A percentile compares a stretch with the other conserved stretches of the same genome.
These are phyloP conservation scores for Pisolithus albus DNA, from an alignment of 768 basidiomycete species.

Conservation along the genomic window DNA sequence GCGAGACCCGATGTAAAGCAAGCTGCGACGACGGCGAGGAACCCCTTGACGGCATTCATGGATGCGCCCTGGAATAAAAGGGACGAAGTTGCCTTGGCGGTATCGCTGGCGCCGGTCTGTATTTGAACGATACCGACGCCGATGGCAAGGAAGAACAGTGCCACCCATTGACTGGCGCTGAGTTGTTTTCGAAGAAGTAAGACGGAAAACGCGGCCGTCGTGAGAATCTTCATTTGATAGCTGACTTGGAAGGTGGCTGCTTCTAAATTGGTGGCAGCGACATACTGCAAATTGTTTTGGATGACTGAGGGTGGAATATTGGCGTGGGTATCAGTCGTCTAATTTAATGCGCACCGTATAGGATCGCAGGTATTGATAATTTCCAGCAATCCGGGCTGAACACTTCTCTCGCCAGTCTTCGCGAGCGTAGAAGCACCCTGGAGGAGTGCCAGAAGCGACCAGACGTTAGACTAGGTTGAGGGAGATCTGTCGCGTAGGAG, in stretches of 20 bases:
- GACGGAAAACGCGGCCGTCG: conserved; percentile 86
- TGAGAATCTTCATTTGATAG: conserved; percentile 97
- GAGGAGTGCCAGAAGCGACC: conserved; percentile 33
- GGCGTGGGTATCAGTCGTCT: background rate
- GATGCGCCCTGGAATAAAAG: conserved; percentile 36
- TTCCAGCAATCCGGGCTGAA: conserved; percentile 96
- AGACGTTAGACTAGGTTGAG: conserved; percentile 24
- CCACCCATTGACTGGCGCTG: conserved; percentile 71
- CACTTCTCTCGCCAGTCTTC: conserved; percentile 57
- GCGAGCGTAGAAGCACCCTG: conserved; percentile 40
- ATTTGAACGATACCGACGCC: conserved; percentile 90
- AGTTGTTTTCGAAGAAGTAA: conserved; percentile 73
- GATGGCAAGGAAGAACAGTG: conserved; percentile 76
- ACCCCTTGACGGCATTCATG: conserved; percentile 82
- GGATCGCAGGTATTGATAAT: conserved; percentile 90
- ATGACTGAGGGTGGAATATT: conserved; percentile 43
- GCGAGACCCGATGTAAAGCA: conserved; percentile 96
- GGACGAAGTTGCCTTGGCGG: conserved; percentile 21
- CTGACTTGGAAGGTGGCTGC: conserved; percentile 96
- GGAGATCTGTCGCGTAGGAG: conserved; percentile 21
- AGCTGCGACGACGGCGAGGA: conserved; percentile 82
- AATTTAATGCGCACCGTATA: conserved; percentile 54
- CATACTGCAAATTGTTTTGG: conserved; percentile 94
- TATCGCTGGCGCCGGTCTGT: conserved; percentile 38
- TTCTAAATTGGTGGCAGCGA: conserved; percentile 88